Base-by-base conservation (phyloP, 805 yeast genomes). In the Pichia gijzeniarum region DNA sequence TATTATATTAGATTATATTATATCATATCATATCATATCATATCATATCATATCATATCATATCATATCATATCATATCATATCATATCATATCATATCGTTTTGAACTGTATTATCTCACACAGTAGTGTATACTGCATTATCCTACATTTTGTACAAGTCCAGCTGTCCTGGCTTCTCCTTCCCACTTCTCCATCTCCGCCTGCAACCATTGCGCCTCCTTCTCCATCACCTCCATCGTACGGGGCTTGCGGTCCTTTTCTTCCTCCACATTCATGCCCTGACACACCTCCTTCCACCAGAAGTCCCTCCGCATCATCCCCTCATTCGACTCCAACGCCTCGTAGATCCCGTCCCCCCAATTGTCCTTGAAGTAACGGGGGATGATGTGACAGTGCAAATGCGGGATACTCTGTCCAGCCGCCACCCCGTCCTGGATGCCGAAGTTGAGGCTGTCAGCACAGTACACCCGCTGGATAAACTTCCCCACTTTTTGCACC, bases 361-460 rank as follows among this genome's bases (percentile, higher is more conserved):
- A 67, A 1, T 67, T 67, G 56, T 84, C 82, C 4, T 69, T 68
- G 39, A 78, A 64, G 60, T 74, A 80, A 35, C 99, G 72, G 6
- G 99, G 99, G 18, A 93, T 89, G 17, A 93, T 67, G 61, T 93
- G 99, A 18, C 96, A 84, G 62, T 93, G 99, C 25, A 91, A 72
- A 64, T 93, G 99, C 5, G 97, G 95, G 2, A 93, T 82, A n/a
- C 90, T 78, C 61, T 93, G 99, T 3, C 99, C 99, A 1, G 97
- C 91, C 41, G 88, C 88, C 0, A 89, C 85, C 0, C 99, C 99
- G 61, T 93, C 99, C 62, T 93, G 99, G 48, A 95, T 87, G 10
- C 97, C 91, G 34, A 93, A 74, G 59, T 95, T 95, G 48, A 89
- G 59, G 1, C 95, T 72, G 54, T 90, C 95, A 2, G 96, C 95